Evolutionary conservation across 2,329 filamentous ascomycete species (phyloP).

Genomic region (Sporothrix pseudoabietina): DNA sequence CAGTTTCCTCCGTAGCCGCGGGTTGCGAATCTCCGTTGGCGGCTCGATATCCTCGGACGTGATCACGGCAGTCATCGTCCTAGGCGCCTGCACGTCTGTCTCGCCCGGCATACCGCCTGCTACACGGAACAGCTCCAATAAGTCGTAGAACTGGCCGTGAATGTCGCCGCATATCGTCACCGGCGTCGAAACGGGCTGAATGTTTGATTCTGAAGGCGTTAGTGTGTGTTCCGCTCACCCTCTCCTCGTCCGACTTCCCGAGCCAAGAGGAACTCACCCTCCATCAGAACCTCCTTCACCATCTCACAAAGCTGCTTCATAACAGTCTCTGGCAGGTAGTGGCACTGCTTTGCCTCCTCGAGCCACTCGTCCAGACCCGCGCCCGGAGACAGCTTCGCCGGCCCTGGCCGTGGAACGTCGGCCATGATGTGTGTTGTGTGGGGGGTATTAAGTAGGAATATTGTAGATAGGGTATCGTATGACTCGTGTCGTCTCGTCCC

Average conservation of each 20-base stretch:
- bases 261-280: conserved; percentile 59
- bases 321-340: conserved; percentile 90
- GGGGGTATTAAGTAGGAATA: conserved; percentile 23
- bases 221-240: background rate
- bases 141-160: conserved; percentile 97
- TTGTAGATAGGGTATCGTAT: background rate
- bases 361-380: conserved; percentile 95
- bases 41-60: conserved; percentile 91
- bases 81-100: conserved; percentile 66
- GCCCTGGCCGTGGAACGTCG: conserved; percentile 81
- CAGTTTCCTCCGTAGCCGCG: conserved; percentile 84
- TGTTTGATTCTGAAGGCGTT: conserved; percentile 77
- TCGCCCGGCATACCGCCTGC: conserved; percentile 96
- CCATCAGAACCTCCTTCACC: conserved; percentile 98
- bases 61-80: conserved; percentile 72
- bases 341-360: conserved; percentile 93
- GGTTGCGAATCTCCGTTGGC: conserved; percentile 83
- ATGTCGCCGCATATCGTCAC: conserved; percentile 98
- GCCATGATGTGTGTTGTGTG: conserved; percentile 42
- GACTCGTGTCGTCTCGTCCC: background rate
- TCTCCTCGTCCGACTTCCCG: too few species aligned
- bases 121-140: conserved; percentile 94
- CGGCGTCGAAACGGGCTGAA: conserved; percentile 94
- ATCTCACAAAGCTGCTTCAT: conserved; percentile 99
- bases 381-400: conserved; percentile 79